Evolutionary conservation across 305 asterid genomes (phyloP).

Genomic region (Fraxinus angustifolia): DNA sequence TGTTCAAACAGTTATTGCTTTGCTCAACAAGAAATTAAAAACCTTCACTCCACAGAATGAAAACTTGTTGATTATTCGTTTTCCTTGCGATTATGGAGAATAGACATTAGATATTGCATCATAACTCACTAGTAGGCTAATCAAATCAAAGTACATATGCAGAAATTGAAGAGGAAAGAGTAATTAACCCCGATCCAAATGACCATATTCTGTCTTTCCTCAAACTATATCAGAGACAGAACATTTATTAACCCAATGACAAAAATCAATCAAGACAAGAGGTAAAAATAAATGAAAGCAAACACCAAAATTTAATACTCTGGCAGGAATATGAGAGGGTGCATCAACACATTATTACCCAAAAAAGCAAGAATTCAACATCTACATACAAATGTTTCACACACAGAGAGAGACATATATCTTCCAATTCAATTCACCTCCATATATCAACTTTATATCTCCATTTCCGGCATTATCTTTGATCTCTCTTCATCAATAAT

Average conservation of each 20-base stretch:
- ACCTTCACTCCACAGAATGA: not conserved
- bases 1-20: not conserved
- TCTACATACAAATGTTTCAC: not conserved
- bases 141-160: not conserved
- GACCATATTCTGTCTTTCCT: not conserved
- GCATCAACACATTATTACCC: not conserved
- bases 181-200: not conserved
- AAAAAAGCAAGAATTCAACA: not conserved
- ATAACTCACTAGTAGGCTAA: not conserved
- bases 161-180: not conserved
- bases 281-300: not conserved
- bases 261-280: not conserved
- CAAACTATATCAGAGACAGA: not conserved
- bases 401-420: not conserved
- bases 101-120: not conserved
- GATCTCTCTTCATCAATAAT: not conserved
- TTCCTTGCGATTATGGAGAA: not conserved
- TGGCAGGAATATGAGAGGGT: not conserved
- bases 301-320: not conserved
- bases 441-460: not conserved
- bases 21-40: not conserved
- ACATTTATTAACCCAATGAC: not conserved
- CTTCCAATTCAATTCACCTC: not conserved
- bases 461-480: not conserved
- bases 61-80: not conserved